Percentiles rank a stretch among this genome's conserved stretches.
Conservation (phyloP, 1,284 basidiomycete species). For the Caloboletus firmus region DNA sequence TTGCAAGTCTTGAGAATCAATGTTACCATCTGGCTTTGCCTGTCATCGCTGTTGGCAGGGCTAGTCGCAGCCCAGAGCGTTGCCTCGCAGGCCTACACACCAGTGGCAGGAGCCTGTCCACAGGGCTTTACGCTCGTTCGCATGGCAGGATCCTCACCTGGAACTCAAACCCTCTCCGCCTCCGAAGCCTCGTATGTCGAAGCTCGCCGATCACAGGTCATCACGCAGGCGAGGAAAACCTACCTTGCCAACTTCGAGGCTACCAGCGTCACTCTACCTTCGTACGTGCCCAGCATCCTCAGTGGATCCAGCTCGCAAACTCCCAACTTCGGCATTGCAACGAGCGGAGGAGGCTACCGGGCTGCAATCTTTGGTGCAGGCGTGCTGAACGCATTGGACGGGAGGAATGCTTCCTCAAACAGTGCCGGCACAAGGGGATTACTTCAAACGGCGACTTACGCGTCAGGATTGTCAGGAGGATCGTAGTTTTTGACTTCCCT, state of each 20-base stretch:
- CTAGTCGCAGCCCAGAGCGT: constrained; percentile 25
- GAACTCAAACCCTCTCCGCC: constrained; percentile 33
- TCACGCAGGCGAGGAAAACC: constrained; percentile 34
- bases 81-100: constrained; percentile 30
- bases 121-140: constrained; percentile 36
- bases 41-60: constrained; percentile 8
- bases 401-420: constrained; percentile 43
- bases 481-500: constrained; percentile 42
- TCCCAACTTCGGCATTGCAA: constrained; percentile 45
- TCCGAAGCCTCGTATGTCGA: constrained; percentile 34
- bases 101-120: constrained; percentile 30
- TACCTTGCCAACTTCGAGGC: constrained; percentile 39
- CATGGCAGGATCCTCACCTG: constrained; percentile 26
- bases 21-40: constrained; percentile 11
- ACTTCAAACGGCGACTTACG: constrained; percentile 48
- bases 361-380: constrained; percentile 53
- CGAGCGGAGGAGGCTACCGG: constrained; percentile 49
- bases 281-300: constrained; percentile 39
- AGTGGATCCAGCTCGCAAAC: constrained; percentile 19
- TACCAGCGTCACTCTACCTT: constrained; percentile 29
- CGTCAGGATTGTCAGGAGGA: constrained; percentile 47
- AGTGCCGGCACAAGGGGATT: constrained; percentile 48
- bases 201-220: constrained; percentile 29
- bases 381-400: constrained; percentile 50
- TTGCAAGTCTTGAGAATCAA: neutral